phyloP scores from a whole-genome alignment of 1,284 basidiomycete species.

The Boletellus dicymbophilus region DNA sequence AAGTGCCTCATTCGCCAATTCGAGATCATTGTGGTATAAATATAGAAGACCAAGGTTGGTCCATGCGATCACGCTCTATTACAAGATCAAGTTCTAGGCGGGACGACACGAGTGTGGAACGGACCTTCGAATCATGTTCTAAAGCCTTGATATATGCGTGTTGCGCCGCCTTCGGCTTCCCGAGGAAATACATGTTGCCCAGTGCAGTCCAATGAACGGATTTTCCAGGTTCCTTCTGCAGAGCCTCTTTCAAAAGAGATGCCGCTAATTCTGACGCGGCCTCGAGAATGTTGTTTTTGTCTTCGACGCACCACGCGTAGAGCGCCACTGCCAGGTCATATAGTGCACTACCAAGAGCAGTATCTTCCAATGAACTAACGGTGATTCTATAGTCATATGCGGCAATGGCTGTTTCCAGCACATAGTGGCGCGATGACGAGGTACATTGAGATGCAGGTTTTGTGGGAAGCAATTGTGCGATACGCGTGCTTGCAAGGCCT shows the following conservation, averaged over 20 bases:
- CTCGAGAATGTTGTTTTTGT: constrained; percentile 33
- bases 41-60: constrained; percentile 91
- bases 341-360: constrained; percentile 62
- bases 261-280: constrained; percentile 55
- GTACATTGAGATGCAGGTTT: constrained; percentile 28
- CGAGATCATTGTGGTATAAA: constrained; percentile 77
- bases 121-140: constrained; percentile 80
- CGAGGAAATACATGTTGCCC: constrained; percentile 74
- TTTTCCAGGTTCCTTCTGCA: constrained; percentile 77
- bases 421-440: constrained; percentile 39
- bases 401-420: constrained; percentile 61
- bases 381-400: constrained; percentile 76
- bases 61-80: constrained; percentile 82
- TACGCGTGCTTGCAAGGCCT: constrained; percentile 39
- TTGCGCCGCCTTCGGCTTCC: constrained; percentile 75
- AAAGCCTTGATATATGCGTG: constrained; percentile 92
- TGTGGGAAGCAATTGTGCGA: constrained; percentile 43
- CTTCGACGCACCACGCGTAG: constrained; percentile 49
- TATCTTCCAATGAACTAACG: constrained; percentile 63
- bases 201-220: constrained; percentile 83
- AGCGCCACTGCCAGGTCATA: constrained; percentile 79
- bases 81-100: constrained; percentile 11
- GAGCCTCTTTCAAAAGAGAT: constrained; percentile 70
- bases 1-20: constrained; percentile 88
- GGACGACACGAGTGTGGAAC: constrained; percentile 13